Conservation (phyloP, 2,329 filamentous ascomycete species). For the Curvularia spicifera region DNA sequence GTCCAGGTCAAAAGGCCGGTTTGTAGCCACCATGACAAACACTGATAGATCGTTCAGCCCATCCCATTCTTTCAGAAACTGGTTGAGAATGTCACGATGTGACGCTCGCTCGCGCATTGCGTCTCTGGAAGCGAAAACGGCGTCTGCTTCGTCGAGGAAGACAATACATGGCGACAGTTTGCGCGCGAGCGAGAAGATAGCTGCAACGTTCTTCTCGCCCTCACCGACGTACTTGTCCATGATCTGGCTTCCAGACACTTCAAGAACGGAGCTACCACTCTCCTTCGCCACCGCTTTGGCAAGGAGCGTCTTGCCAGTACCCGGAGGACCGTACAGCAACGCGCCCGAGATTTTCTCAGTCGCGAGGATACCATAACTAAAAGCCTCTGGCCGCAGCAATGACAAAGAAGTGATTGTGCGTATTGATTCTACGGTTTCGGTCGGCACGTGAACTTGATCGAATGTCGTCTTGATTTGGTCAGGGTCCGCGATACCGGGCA, state of each 20-base stretch:
- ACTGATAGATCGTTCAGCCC: constrained; percentile 82
- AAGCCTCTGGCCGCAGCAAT: constrained; percentile 88
- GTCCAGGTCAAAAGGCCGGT: constrained; percentile 92
- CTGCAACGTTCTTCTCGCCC: constrained; percentile 91
- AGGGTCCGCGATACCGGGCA: constrained; percentile 81
- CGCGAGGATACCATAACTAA: constrained; percentile 90
- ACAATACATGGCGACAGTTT: constrained; percentile 92
- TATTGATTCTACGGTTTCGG: constrained; percentile 83
- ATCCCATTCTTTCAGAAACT: constrained; percentile 97
- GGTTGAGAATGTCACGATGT: constrained; percentile 91
- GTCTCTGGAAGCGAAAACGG: constrained; percentile 81
- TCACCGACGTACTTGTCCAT: constrained; percentile 98
- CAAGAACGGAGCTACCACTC: constrained; percentile 73
- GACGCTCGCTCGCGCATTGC: constrained; percentile 69
- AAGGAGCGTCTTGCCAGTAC: constrained; percentile 69
- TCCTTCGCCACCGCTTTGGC: constrained; percentile 71
- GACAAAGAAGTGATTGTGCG: constrained; percentile 89
- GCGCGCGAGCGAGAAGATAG: constrained; percentile 88
- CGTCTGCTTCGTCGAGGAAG: constrained; percentile 96
- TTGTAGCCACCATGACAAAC: constrained; percentile 98
- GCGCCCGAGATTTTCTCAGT: constrained; percentile 90
- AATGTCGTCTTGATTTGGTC: constrained; percentile 87
- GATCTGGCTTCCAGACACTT: constrained; percentile 87
- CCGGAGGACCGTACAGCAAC: constrained; percentile 83
- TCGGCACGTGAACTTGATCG: constrained; percentile 80